Conservation (phyloP, 495 filamentous ascomycete genomes). For the Friedmanniomyces endolithicus region DNA sequence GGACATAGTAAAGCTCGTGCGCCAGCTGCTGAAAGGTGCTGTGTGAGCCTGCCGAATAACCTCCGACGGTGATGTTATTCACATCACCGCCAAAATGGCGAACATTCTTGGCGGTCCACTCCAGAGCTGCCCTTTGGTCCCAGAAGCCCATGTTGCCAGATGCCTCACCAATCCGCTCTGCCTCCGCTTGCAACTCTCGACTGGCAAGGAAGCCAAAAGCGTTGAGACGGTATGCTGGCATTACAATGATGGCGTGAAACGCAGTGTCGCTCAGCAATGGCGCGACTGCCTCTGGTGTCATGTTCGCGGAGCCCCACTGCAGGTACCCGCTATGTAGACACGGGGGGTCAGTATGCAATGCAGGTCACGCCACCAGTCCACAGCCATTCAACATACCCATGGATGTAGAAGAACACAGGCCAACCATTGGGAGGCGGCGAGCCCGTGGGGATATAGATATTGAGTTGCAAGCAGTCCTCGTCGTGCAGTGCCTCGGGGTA, state of each 20-base stretch:
- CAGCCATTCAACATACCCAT: conserved; percentile 27
- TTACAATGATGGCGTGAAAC: conserved; percentile 26
- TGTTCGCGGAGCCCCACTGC: conserved; percentile 43
- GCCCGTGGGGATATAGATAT: conserved; percentile 34
- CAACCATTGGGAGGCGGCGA: conserved; percentile 22
- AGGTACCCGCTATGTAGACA: conserved; percentile 35
- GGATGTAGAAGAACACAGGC: conserved; percentile 34
- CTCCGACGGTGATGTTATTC: conserved; percentile 30
- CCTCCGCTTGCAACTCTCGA: conserved; percentile 21
- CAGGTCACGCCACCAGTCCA: too few species aligned
- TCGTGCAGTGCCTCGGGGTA: conserved; percentile 21
- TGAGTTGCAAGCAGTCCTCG: conserved; percentile 39
- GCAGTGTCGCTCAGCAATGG: conserved; percentile 26
- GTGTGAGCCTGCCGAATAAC: conserved; percentile 31
- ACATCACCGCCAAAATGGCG: conserved; percentile 29
- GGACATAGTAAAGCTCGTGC: conserved; percentile 39
- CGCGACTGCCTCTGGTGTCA: conserved; percentile 16
- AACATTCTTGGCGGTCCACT: conserved; percentile 32
- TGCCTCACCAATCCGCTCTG: conserved; percentile 12
- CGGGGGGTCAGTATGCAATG: neutral
- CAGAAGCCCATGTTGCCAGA: conserved; percentile 31
- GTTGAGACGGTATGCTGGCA: conserved; percentile 32
- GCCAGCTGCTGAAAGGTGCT: conserved; percentile 44
- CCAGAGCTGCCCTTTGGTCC: conserved; percentile 31
- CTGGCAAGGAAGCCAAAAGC: conserved; percentile 31